These are phyloP conservation scores for Phylloporus sp. DNA, from an alignment of 768 basidiomycete genomes.

Conservation along the genomic window DNA sequence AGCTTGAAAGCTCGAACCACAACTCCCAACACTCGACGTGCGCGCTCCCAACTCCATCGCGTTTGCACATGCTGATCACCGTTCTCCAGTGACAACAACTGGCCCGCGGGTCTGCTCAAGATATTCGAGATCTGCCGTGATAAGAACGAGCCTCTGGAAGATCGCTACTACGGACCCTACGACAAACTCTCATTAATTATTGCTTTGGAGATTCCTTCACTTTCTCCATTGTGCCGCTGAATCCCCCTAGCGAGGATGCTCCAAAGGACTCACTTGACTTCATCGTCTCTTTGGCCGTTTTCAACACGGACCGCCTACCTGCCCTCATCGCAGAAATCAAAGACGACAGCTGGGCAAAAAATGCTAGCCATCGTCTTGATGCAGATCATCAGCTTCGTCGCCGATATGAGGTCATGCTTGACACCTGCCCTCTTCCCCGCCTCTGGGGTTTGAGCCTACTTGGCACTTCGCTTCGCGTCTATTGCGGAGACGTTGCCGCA, in stretches of 20 bases:
- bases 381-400: not conserved
- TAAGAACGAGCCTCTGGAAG: not conserved
- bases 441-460: not conserved
- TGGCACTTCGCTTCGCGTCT: not conserved
- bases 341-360: not conserved
- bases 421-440: not conserved
- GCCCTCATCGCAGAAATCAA: not conserved
- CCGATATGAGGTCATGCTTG: not conserved
- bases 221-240: too few relatives aligned
- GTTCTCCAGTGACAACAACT: constrained; percentile 22
- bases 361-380: not conserved
- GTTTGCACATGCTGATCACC: too few relatives aligned
- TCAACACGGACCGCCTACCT: not conserved
- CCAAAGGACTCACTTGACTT: not conserved
- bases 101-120: constrained; percentile 30
- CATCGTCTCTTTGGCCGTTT: not conserved
- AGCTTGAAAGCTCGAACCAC: too few relatives aligned
- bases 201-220: constrained; percentile 25
- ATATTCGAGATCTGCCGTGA: constrained; percentile 29
- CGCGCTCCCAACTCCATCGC: too few relatives aligned
- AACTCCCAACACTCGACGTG: too few relatives aligned
- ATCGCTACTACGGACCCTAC: constrained; percentile 37
- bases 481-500: not conserved
- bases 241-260: too few relatives aligned
- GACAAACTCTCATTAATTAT: constrained; percentile 37